Conservation (phyloP, 441 rosid genomes). For the Euphorbia corollata region DNA sequence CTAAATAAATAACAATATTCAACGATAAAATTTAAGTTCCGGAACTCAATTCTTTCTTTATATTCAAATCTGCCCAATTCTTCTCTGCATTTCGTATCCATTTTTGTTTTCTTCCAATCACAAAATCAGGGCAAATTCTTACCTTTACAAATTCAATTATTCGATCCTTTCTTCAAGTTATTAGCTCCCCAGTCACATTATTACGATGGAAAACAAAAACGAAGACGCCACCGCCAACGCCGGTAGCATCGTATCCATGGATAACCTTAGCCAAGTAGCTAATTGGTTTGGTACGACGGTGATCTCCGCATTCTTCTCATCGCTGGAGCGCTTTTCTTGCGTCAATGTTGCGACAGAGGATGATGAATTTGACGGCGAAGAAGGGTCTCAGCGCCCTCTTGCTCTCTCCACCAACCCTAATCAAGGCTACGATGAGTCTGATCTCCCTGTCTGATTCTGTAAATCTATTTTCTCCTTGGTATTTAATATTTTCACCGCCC, state of each 20-base stretch:
- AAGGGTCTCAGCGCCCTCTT: slow-evolving; percentile 36
- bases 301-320: slow-evolving; percentile 60
- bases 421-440: slow-evolving; percentile 24
- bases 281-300: slow-evolving; percentile 52
- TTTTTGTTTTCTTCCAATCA: neutral
- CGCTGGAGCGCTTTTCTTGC: slow-evolving; percentile 62
- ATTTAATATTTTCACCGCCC: neutral
- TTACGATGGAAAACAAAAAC: slow-evolving; percentile 33
- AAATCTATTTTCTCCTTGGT: neutral
- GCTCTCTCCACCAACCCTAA: slow-evolving; percentile 22
- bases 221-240: slow-evolving; percentile 22
- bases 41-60: neutral
- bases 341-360: slow-evolving; percentile 59
- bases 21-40: neutral
- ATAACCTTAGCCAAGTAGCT: slow-evolving; percentile 37
- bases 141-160: neutral
- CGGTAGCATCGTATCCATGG: slow-evolving; percentile 34
- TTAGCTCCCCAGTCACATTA: neutral
- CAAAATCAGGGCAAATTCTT: neutral
- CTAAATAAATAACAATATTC: no score
- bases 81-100: neutral
- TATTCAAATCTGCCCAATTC: no score
- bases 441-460: slow-evolving; percentile 28
- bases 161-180: neutral
- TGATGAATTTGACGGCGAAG: slow-evolving; percentile 40